A percentile compares a stretch with the other conserved stretches of the same genome.
These are phyloP conservation scores for Myxozyma sirexii DNA, from an alignment of 805 yeast species.

Conservation along the genomic window DNA sequence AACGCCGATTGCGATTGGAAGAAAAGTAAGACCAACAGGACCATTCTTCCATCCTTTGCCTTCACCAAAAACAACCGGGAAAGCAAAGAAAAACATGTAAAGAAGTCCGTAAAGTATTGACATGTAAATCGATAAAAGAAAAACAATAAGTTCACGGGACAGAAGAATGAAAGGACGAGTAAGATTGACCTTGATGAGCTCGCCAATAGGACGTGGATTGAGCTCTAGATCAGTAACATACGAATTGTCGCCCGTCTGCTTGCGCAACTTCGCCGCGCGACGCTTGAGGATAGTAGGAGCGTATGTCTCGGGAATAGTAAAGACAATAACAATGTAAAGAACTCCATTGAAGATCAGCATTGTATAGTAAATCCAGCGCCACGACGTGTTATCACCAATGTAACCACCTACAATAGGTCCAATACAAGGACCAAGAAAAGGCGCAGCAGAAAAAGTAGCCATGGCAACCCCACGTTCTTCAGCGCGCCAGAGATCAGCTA, in stretches of 20 bases:
- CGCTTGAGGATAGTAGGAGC: slow-evolving; percentile 53
- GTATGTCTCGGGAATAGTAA: slow-evolving; percentile 65
- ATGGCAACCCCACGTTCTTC: slow-evolving; percentile 67
- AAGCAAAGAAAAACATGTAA: slow-evolving; percentile 65
- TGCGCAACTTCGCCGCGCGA: slow-evolving; percentile 56
- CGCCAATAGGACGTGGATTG: slow-evolving; percentile 66
- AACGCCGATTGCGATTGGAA: slow-evolving; percentile 73
- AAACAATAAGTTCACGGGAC: slow-evolving; percentile 47
- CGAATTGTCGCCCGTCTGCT: slow-evolving; percentile 54
- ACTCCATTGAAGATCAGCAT: slow-evolving; percentile 64
- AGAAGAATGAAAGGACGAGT: slow-evolving; percentile 76
- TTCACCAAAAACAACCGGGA: slow-evolving; percentile 59
- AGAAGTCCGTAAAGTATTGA: slow-evolving; percentile 51
- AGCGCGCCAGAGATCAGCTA: slow-evolving; percentile 71
- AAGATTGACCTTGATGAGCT: slow-evolving; percentile 68
- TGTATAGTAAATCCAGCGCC: slow-evolving; percentile 77
- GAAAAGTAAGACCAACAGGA: slow-evolving; percentile 64
- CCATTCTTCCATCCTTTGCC: slow-evolving; percentile 57
- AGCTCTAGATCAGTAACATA: slow-evolving; percentile 70
- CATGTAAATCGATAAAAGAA: slow-evolving; percentile 57
- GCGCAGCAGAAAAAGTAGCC: slow-evolving; percentile 65
- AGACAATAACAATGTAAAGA: slow-evolving; percentile 52
- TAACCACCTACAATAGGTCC: slow-evolving; percentile 71
- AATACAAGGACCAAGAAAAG: slow-evolving; percentile 57
- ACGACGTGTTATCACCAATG: slow-evolving; percentile 59